phyloP scores from a whole-genome alignment of 495 filamentous ascomycete species.

The Cryomyces antarcticus region DNA sequence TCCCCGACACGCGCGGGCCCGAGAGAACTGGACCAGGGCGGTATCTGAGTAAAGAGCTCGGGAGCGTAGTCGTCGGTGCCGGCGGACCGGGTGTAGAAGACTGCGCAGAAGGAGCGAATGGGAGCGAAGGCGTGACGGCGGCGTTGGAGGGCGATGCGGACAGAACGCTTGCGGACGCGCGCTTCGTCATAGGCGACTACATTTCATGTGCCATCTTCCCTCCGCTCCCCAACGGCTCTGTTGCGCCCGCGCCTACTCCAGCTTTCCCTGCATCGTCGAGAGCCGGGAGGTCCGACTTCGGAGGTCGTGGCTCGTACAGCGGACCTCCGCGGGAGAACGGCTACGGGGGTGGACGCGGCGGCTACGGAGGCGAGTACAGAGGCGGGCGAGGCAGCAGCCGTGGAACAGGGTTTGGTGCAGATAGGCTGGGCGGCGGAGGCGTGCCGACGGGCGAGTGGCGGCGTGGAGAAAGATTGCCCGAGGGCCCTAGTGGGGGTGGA shows the following conservation, averaged over 20 bases:
- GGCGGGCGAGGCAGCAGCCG: constrained; percentile 12
- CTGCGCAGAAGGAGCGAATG: constrained; percentile 11
- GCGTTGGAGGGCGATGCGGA: constrained; percentile 35
- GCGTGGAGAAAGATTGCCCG: constrained; percentile 33
- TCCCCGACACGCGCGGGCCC: constrained; percentile 45
- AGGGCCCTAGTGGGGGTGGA: constrained; percentile 12
- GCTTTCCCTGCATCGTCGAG: constrained; percentile 13
- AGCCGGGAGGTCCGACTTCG: constrained; percentile 15
- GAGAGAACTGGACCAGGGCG: constrained; percentile 25
- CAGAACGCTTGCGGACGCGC: constrained; percentile 51
- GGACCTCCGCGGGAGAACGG: constrained; percentile 27
- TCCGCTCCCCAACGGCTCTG: constrained; percentile 51
- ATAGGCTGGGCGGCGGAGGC: constrained; percentile 12
- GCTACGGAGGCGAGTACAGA: no score
- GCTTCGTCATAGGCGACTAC: constrained; percentile 79
- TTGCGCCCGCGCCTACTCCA: constrained; percentile 33
- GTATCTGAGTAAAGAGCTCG: constrained; percentile 58
- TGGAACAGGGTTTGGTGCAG: constrained; percentile 10
- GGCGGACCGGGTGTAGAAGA: constrained; percentile 26
- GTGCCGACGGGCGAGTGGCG: constrained; percentile 38
- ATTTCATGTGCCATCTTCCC: constrained; percentile 62
- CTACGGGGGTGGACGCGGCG: constrained; percentile 12
- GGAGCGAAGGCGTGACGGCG: constrained; percentile 8
- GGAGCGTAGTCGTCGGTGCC: constrained; percentile 57
- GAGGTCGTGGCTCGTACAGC: constrained; percentile 14